Conservation (phyloP, 1,284 basidiomycete genomes). For the Trichosporon sp. region DNA sequence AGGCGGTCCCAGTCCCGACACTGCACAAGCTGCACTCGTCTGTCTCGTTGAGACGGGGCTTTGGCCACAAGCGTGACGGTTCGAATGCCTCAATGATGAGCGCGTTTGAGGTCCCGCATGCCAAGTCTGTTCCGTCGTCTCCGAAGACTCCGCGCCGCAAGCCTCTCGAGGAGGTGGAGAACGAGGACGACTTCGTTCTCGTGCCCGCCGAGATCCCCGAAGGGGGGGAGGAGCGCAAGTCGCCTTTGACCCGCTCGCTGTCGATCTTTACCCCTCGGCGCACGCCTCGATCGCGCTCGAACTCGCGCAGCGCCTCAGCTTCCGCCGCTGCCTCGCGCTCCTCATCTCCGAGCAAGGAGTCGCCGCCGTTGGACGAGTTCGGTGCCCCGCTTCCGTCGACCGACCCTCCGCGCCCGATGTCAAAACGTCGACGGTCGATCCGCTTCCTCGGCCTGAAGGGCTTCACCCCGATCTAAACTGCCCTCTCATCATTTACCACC, state of each 20-base stretch:
- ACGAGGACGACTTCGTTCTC: conserved; percentile 12
- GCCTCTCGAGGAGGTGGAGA: background rate
- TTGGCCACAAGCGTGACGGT: background rate
- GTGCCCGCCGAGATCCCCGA: background rate
- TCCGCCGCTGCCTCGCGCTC: background rate
- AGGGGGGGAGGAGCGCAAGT: background rate
- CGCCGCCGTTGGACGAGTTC: conserved; percentile 7
- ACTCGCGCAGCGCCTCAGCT: background rate
- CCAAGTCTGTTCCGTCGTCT: conserved; percentile 14
- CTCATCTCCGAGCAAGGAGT: background rate
- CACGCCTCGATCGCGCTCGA: background rate
- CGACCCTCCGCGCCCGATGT: background rate
- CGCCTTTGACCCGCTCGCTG: conserved; percentile 1
- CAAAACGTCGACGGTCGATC: background rate
- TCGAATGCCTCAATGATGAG: conserved; percentile 4
- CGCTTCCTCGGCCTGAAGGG: conserved; percentile 14
- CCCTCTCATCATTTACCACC: background rate
- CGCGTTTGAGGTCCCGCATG: background rate
- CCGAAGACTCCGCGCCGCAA: conserved; percentile 1
- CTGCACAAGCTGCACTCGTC: conserved; percentile 6
- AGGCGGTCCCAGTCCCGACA: background rate
- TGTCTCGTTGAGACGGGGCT: background rate
- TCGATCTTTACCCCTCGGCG: background rate
- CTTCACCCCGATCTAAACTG: conserved; percentile 3
- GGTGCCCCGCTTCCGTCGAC: background rate